Evolutionary conservation across 1,284 basidiomycete species (phyloP), one percentile per base, ranked within the genome.

Genomic region (Violaceomyces palustris): DNA sequence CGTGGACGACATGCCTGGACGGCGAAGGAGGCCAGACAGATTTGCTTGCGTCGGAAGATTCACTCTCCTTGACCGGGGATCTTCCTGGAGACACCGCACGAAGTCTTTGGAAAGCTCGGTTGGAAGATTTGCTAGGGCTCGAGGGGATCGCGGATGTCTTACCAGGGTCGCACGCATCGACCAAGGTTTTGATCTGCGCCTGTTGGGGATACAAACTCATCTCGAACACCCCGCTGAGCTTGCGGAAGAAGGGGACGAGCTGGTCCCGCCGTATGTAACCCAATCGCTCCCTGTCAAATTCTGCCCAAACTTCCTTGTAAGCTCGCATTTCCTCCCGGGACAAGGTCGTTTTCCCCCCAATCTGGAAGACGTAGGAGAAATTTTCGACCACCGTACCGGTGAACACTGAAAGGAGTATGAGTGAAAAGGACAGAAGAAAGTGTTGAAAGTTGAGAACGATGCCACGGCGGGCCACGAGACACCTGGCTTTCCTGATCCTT

Each of bases 361-460:
- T 81, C 40, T 94, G 90, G 75, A 92, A 93, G 8, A 97, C 88
- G 74, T 93, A 96, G 17, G 89, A 88, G 74, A 98, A 97, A 69
- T 87, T 94, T 74, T 97, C 87, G 64, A 97, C 91, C 45, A 97
- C 87, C 53, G 92, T 88, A 85, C 84, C 85, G 80, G 60, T 52
- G 32, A 64, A 45, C 45, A 63, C 43, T 43, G 45, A 4, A 6
- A n/a, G 26, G 23, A 11, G 36, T 22, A 9, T 39, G 18, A 25
- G n/a, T n/a, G n/a, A n/a, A n/a, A n/a, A n/a, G n/a, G n/a, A 39
- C 7, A 43, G 27, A 17, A 14, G 26, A 18, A n/a, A 40, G 17
- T 12, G 11, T 7, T 18, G n/a, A n/a, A n/a, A n/a, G n/a, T n/a
- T n/a, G n/a, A n/a, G n/a, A n/a, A n/a, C n/a, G n/a, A n/a, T n/a